These are phyloP conservation scores for Cryptosporidium sp. DNA, from an alignment of 169 alveolate species.

Conservation along the genomic window DNA sequence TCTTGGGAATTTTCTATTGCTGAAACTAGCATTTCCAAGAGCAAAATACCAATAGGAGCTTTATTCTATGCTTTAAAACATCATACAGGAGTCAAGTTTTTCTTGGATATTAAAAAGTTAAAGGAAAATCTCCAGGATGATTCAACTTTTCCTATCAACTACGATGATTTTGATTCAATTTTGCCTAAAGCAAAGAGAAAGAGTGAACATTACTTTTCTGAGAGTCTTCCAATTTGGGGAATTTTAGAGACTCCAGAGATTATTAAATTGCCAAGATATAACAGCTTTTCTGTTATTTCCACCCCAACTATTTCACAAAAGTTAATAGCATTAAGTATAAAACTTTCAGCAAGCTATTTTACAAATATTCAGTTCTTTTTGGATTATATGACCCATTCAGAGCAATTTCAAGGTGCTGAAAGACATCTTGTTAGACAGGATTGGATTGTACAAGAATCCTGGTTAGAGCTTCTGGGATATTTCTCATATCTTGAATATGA, in stretches of 20 bases:
- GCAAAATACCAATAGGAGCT: conserved; percentile 69
- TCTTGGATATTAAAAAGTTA: conserved; percentile 45
- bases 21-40: conserved; percentile 55
- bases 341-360: conserved; percentile 59
- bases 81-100: conserved; percentile 68
- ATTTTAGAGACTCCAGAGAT: conserved; percentile 60
- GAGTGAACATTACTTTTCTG: conserved; percentile 55
- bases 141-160: conserved; percentile 50
- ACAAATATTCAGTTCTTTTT: conserved; percentile 53
- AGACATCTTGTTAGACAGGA: conserved; percentile 68
- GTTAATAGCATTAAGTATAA: conserved; percentile 57
- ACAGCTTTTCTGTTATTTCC: conserved; percentile 67
- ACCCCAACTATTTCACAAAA: conserved; percentile 75
- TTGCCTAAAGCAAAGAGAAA: conserved; percentile 50
- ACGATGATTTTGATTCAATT: conserved; percentile 49
- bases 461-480: conserved; percentile 61
- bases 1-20: conserved; percentile 51
- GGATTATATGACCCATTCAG: conserved; percentile 54
- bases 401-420: conserved; percentile 61
- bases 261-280: conserved; percentile 63
- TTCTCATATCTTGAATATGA: conserved; percentile 38
- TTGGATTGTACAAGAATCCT: conserved; percentile 72
- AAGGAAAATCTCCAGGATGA: conserved; percentile 31
- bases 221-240: conserved; percentile 73
- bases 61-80: conserved; percentile 20